Conservation (phyloP, 1,284 basidiomycete genomes). For the Athelia psychrophila region DNA sequence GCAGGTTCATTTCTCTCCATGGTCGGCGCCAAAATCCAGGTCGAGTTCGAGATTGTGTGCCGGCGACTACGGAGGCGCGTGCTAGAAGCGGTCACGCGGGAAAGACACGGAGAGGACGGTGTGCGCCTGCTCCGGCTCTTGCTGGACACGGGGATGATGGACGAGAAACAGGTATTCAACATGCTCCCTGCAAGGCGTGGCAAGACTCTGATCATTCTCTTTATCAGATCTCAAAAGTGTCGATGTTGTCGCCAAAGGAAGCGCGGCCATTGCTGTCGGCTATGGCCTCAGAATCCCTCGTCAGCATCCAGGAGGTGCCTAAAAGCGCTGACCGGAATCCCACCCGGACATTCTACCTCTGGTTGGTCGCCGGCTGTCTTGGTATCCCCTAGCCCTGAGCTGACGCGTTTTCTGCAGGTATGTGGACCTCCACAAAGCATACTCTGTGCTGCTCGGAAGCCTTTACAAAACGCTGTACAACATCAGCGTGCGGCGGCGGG, state of each 20-base stretch:
- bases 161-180: conserved; percentile 87
- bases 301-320: conserved; percentile 90
- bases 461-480: conserved; percentile 90
- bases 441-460: conserved; percentile 68
- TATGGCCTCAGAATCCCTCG: conserved; percentile 76
- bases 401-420: conserved; percentile 49
- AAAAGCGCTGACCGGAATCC: conserved; percentile 86
- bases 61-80: conserved; percentile 70
- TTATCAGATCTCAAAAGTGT: conserved; percentile 87
- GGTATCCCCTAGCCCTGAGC: too few relatives aligned
- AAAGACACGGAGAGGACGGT: conserved; percentile 84
- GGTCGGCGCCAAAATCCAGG: conserved; percentile 67
- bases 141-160: conserved; percentile 89
- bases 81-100: conserved; percentile 78
- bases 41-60: conserved; percentile 82
- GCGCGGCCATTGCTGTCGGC: conserved; percentile 80
- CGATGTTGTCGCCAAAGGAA: conserved; percentile 89
- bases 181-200: too few relatives aligned
- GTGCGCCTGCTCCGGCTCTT: conserved; percentile 84
- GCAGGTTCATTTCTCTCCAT: conserved; percentile 68
- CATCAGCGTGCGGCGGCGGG: conserved; percentile 66
- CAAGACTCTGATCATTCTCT: neutral
- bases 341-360: conserved; percentile 83
- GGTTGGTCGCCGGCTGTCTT: too few relatives aligned
- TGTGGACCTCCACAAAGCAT: conserved; percentile 82